Evolutionary conservation across 2,329 filamentous ascomycete genomes (phyloP).

Genomic region (Gliomastix tumulicola): DNA sequence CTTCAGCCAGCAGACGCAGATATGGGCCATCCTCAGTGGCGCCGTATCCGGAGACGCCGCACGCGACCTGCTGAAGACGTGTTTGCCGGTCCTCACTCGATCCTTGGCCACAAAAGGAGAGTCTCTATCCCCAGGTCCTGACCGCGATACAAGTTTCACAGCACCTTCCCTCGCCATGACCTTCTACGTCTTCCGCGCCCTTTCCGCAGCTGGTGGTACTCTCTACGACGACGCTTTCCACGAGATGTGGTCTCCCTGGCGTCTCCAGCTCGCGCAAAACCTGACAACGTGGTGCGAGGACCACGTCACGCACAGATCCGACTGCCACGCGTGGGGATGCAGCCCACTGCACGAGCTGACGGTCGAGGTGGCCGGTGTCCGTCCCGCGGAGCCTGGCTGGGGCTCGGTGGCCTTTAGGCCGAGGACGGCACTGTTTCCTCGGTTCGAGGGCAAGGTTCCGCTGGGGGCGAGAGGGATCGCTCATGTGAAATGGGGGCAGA

Average conservation of each 20-base stretch:
- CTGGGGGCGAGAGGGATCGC: too few relatives aligned
- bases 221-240: constrained; percentile 8
- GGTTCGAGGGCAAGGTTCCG: too few relatives aligned
- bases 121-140: too few relatives aligned
- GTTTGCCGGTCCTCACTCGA: not conserved
- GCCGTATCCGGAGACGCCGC: constrained; percentile 6
- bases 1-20: constrained; percentile 21
- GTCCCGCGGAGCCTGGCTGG: not conserved
- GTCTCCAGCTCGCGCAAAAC: constrained; percentile 4
- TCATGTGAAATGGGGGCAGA: too few relatives aligned
- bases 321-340: constrained; percentile 11
- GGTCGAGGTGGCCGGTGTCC: not conserved
- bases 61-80: not conserved
- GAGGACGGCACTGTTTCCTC: not conserved
- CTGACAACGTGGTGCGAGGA: constrained; percentile 11
- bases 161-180: constrained; percentile 9
- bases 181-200: constrained; percentile 9
- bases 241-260: constrained; percentile 10
- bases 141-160: too few relatives aligned
- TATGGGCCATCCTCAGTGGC: constrained; percentile 23
- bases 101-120: too few relatives aligned
- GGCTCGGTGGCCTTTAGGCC: not conserved
- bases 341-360: constrained; percentile 9
- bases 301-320: constrained; percentile 9
- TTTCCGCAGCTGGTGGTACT: constrained; percentile 4